Conservation (phyloP, 441 rosid species). For the Populus hybrid region DNA sequence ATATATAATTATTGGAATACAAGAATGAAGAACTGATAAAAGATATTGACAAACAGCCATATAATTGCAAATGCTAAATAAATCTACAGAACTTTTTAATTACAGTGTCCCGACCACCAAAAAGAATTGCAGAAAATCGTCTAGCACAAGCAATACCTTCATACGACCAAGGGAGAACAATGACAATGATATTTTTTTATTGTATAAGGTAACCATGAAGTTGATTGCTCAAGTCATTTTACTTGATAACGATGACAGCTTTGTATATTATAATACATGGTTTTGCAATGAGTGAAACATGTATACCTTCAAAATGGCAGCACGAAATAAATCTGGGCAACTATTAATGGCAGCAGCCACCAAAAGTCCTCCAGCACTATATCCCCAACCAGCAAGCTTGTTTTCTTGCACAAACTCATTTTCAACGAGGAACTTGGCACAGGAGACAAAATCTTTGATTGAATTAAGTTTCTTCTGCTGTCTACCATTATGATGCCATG, state of each 20-base stretch:
- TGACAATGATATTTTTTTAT: background rate
- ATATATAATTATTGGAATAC: background rate
- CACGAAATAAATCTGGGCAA: constrained; percentile 69
- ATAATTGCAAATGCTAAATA: background rate
- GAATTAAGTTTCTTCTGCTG: constrained; percentile 63
- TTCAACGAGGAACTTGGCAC: constrained; percentile 70
- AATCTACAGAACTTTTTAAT: background rate
- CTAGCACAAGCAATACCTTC: background rate
- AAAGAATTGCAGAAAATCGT: background rate
- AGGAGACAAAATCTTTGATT: constrained; percentile 68
- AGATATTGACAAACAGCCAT: background rate
- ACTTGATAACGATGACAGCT: background rate
- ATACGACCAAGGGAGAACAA: background rate
- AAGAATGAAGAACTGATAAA: background rate
- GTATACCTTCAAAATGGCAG: constrained; percentile 78
- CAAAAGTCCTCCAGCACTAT: constrained; percentile 92
- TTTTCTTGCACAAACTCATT: constrained; percentile 63
- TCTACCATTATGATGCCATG: constrained; percentile 82
- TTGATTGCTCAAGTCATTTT: background rate
- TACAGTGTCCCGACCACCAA: background rate
- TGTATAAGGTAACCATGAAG: background rate
- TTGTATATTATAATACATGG: background rate
- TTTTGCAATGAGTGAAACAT: background rate
- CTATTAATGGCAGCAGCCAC: constrained; percentile 90
- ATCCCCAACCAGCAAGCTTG: constrained; percentile 92